Evolutionary conservation across 2,329 filamentous ascomycete genomes (phyloP).

Genomic region (Hymenoscyphus albidus): DNA sequence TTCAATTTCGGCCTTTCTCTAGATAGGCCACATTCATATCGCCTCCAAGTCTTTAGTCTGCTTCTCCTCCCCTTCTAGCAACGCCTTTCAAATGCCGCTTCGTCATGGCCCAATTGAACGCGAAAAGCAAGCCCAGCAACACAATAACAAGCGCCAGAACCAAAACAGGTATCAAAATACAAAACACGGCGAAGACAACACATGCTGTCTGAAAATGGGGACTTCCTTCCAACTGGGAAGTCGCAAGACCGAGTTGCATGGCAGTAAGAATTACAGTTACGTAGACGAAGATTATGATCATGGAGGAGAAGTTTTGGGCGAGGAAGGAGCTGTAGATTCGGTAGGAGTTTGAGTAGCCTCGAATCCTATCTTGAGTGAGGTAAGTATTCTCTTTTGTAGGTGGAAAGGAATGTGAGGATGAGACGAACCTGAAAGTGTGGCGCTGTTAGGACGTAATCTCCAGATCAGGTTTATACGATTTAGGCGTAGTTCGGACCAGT

Average conservation of each 20-base stretch:
- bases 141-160: constrained; percentile 9
- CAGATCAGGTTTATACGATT: constrained; percentile 32
- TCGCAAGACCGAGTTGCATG: constrained; percentile 47
- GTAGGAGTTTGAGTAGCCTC: constrained; percentile 14
- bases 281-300: constrained; percentile 41
- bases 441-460: constrained; percentile 6
- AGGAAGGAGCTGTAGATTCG: constrained; percentile 41
- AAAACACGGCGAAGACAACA: constrained; percentile 47
- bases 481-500: constrained; percentile 37
- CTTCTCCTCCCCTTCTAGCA: background rate
- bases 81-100: constrained; percentile 8
- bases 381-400: background rate
- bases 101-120: constrained; percentile 16
- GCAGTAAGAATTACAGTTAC: constrained; percentile 45
- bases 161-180: constrained; percentile 40
- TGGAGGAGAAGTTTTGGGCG: constrained; percentile 40
- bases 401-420: background rate
- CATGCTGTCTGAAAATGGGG: constrained; percentile 41
- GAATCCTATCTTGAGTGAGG: constrained; percentile 4
- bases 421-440: background rate
- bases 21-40: background rate
- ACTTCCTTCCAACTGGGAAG: constrained; percentile 34
- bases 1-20: background rate
- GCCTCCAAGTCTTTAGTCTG: background rate
- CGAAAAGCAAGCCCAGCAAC: constrained; percentile 3